These are phyloP conservation scores for Kwoniella newhampshirensis DNA, from an alignment of 768 basidiomycete genomes.

Conservation along the genomic window DNA sequence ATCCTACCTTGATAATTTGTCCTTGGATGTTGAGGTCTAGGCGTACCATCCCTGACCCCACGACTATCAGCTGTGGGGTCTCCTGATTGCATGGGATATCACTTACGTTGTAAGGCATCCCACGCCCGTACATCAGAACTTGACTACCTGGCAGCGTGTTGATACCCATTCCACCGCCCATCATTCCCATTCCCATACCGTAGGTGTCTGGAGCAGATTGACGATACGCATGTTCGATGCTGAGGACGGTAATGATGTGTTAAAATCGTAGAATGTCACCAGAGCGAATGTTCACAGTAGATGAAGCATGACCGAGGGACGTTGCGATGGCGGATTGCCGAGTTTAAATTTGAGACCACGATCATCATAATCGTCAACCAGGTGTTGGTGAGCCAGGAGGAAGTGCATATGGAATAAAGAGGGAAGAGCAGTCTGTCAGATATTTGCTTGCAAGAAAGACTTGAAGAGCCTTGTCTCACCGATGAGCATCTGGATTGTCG, in stretches of 20 bases:
- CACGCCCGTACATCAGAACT: slow-evolving; percentile 41
- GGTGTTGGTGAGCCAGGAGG: slow-evolving; percentile 3
- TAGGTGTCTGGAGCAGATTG: slow-evolving; percentile 42
- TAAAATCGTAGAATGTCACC: too few relatives aligned
- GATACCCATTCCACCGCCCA: slow-evolving; percentile 42
- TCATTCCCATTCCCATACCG: slow-evolving; percentile 35
- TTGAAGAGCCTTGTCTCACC: slow-evolving; percentile 20
- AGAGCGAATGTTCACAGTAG: background rate
- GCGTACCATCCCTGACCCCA: slow-evolving; percentile 15
- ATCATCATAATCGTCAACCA: too few relatives aligned
- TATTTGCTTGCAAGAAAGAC: too few relatives aligned
- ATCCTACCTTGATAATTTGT: too few relatives aligned
- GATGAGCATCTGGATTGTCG: slow-evolving; percentile 46
- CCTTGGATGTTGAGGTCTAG: too few relatives aligned
- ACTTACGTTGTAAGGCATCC: slow-evolving; percentile 28
- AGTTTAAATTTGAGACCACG: too few relatives aligned
- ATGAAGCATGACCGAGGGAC: background rate
- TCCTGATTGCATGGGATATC: too few relatives aligned
- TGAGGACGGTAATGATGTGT: slow-evolving; percentile 5
- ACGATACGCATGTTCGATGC: slow-evolving; percentile 45
- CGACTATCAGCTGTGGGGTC: background rate
- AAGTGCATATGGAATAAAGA: background rate
- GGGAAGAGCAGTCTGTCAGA: slow-evolving; percentile 4
- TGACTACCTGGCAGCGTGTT: slow-evolving; percentile 42
- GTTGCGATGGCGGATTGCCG: background rate